A percentile compares a stretch with the other conserved stretches of the same genome.
phyloP scores from a whole-genome alignment of 805 yeast genomes.

The Nematodospora valgi region DNA sequence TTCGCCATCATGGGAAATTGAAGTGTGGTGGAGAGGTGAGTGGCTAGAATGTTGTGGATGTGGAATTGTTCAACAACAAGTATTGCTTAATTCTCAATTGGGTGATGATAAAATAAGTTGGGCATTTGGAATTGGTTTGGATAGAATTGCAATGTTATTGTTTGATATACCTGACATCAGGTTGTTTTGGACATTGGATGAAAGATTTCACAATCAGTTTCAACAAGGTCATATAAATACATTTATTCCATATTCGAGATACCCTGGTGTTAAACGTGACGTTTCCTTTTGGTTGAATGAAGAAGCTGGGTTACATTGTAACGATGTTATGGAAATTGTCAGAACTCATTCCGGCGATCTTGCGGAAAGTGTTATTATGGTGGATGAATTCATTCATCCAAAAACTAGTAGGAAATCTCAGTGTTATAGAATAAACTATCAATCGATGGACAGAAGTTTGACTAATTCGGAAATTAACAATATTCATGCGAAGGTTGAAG shows the following conservation, averaged over 20 bases:
- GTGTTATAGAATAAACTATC: conserved; percentile 89
- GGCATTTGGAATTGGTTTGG: conserved; percentile 98
- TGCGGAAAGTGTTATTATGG: conserved; percentile 76
- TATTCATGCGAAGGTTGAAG: conserved; percentile 64
- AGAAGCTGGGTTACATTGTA: conserved; percentile 57
- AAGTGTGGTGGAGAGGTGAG: conserved; percentile 97
- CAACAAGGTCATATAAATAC: conserved; percentile 57
- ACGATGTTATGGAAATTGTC: conserved; percentile 92
- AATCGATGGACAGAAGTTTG: conserved; percentile 90
- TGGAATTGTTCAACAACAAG: conserved; percentile 82
- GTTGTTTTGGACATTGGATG: conserved; percentile 84
- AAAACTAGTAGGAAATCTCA: conserved; percentile 72
- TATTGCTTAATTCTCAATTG: conserved; percentile 69
- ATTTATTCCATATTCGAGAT: conserved; percentile 86
- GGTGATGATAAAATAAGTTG: conserved; percentile 69
- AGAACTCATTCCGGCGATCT: conserved; percentile 81
- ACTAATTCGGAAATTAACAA: conserved; percentile 81
- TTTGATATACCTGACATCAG: conserved; percentile 96
- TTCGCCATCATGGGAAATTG: conserved; percentile 96
- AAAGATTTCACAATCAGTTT: conserved; percentile 75
- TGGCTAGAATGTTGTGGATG: conserved; percentile 98
- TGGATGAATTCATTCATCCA: conserved; percentile 85
- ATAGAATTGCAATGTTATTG: conserved; percentile 90
- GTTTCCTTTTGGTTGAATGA: conserved; percentile 86
- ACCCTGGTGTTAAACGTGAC: conserved; percentile 83